These are phyloP conservation scores for Ogataea allantospora DNA, from an alignment of 805 yeast genomes.

Conservation along the genomic window DNA sequence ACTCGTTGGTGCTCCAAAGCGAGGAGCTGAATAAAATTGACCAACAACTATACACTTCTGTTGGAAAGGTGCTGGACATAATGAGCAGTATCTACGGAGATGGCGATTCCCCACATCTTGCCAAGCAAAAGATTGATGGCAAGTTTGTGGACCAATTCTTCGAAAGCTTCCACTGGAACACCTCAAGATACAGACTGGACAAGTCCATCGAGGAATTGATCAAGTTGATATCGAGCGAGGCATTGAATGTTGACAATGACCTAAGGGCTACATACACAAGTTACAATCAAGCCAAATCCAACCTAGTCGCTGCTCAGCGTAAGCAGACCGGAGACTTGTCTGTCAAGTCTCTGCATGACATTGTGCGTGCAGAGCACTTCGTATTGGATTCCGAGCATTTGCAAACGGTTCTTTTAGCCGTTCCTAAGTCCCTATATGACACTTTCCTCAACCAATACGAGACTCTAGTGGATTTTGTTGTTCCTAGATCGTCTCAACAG, in stretches of 20 bases:
- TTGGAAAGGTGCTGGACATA: slow-evolving; percentile 75
- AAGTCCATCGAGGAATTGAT: slow-evolving; percentile 78
- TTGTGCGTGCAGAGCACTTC: slow-evolving; percentile 80
- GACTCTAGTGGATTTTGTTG: slow-evolving; percentile 73
- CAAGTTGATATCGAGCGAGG: slow-evolving; percentile 68
- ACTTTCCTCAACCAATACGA: slow-evolving; percentile 75
- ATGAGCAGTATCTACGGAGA: slow-evolving; percentile 47
- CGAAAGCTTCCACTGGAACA: slow-evolving; percentile 82
- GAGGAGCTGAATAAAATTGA: slow-evolving; percentile 87
- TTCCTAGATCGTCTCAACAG: slow-evolving; percentile 81
- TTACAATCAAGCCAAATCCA: slow-evolving; percentile 81
- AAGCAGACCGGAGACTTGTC: slow-evolving; percentile 92
- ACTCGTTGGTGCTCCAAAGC: slow-evolving; percentile 83
- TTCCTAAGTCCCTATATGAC: slow-evolving; percentile 62
- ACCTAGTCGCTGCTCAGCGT: slow-evolving; percentile 83
- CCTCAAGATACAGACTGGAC: slow-evolving; percentile 81
- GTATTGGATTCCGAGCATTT: slow-evolving; percentile 84
- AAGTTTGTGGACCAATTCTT: slow-evolving; percentile 59
- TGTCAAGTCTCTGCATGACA: slow-evolving; percentile 84
- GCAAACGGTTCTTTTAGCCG: slow-evolving; percentile 82
- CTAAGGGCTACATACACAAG: slow-evolving; percentile 70
- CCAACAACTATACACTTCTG: slow-evolving; percentile 66
- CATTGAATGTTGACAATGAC: slow-evolving; percentile 79
- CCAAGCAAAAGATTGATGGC: slow-evolving; percentile 36
- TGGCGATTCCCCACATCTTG: slow-evolving; percentile 17